Base-by-base conservation (phyloP, 2,329 filamentous ascomycete genomes). In the Phyllosticta paracitricarpa region DNA sequence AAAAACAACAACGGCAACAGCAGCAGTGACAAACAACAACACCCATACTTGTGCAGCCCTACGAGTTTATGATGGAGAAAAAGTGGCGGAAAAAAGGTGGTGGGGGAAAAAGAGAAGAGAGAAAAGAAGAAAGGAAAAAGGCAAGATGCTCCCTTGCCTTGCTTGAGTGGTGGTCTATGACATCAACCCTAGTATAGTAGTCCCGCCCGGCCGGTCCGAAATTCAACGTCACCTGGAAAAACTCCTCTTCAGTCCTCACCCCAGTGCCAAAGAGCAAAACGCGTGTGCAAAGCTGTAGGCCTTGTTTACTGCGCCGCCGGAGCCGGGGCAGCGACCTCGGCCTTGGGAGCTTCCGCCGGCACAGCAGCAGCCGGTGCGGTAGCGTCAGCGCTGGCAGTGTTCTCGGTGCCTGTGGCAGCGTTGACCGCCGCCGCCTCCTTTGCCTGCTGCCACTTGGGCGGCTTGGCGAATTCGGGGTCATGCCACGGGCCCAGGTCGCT, bases 401-500 rank as follows among this genome's bases (percentile, higher is more conserved):
- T 48, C 40, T 48, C 40, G 40, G 40, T 48, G 40, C 40, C 40
- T 14, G 40, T 48, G 40, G 40, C 17, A n/a, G 40, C 40, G 40
- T 30, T 72, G 57, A 52, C 33, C 12, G 54, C 24, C 6, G 66
- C 67, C 60, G 64, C 65, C 57, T 65, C 65, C 48, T 63, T 62
- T 63, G 66, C 67, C 66, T 74, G 70, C 71, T 74, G 74, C 77
- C 78, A 79, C 68, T 76, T 77, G 56, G 78, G 74, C 52, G 87
- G 81, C 70, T 79, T 84, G 59, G 82, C 78, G 80, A 82, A 92
- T 76, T 88, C 73, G 28, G 82, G 69, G 64, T 93, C 89, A 67
- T 83, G 82, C 94, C 94, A 99, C 59, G 94, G 94, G 58, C 94
- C 94, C 64, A 86, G 86, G 73, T 99, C 92, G 76, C 90, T 95